Evolutionary conservation across 805 yeast species (phyloP).

Genomic region (Kodamaea nitidulidarum): DNA sequence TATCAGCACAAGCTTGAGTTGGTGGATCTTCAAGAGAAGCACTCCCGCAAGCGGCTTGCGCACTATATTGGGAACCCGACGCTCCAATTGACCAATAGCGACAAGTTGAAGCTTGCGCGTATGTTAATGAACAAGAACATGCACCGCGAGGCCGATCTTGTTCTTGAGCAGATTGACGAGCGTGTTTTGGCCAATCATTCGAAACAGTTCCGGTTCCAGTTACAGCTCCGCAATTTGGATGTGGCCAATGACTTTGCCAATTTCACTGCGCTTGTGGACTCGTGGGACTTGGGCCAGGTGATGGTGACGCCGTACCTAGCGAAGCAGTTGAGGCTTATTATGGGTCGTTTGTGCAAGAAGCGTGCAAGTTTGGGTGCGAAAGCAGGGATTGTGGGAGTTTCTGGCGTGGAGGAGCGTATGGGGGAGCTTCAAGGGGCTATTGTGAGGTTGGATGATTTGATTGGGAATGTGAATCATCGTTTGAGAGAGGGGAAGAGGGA

Average conservation of each 20-base stretch:
- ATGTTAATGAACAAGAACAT: slow-evolving; percentile 28
- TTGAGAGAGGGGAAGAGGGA: slow-evolving; percentile 22
- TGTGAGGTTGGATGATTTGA: slow-evolving; percentile 9
- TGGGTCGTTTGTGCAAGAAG: slow-evolving; percentile 20
- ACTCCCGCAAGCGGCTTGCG: slow-evolving; percentile 15
- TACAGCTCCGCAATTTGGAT: slow-evolving; percentile 22
- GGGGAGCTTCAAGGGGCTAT: slow-evolving; percentile 7
- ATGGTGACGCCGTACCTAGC: slow-evolving; percentile 31
- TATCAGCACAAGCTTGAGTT: slow-evolving; percentile 13
- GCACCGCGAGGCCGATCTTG: slow-evolving; percentile 18
- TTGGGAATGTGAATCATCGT: slow-evolving; percentile 34
- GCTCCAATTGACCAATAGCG: slow-evolving; percentile 20
- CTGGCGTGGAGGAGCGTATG: slow-evolving; percentile 3
- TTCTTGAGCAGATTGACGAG: slow-evolving; percentile 20
- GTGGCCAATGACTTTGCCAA: slow-evolving; percentile 16
- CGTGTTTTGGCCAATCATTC: slow-evolving; percentile 26
- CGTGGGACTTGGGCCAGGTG: slow-evolving; percentile 30
- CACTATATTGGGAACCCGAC: slow-evolving; percentile 13
- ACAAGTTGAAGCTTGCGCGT: slow-evolving; percentile 26
- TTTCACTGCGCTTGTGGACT: slow-evolving; percentile 18
- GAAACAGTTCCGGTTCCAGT: slow-evolving; percentile 23
- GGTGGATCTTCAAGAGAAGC: slow-evolving; percentile 16
- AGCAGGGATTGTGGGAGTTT: slow-evolving; percentile 2
- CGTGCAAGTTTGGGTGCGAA: slow-evolving; percentile 9
- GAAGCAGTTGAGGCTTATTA: slow-evolving; percentile 30